A percentile compares a stretch with the other conserved stretches of the same genome.
phyloP scores from a whole-genome alignment of 768 basidiomycete species.

The Suillus decipiens region DNA sequence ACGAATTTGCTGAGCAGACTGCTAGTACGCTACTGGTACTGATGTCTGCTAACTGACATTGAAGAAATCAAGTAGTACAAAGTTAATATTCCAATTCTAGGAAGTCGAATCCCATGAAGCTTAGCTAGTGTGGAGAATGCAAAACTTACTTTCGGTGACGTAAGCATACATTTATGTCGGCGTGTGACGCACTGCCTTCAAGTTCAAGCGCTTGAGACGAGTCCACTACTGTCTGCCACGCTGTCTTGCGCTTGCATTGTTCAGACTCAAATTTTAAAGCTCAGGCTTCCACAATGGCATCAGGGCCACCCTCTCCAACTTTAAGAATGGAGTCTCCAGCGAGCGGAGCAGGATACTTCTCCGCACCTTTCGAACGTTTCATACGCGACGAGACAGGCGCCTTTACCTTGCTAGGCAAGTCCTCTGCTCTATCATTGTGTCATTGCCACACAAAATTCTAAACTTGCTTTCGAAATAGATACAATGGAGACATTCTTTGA shows the following conservation, averaged over 20 bases:
- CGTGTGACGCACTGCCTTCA: constrained; percentile 2
- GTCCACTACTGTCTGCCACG: constrained; percentile 13
- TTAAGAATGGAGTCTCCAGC: constrained; percentile 32
- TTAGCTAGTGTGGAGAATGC: neutral
- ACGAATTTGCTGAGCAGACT: neutral
- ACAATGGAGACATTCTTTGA: constrained; percentile 96
- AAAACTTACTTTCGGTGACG: neutral
- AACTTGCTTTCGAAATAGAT: constrained; percentile 47
- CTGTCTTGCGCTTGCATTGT: constrained; percentile 7
- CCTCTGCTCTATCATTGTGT: neutral
- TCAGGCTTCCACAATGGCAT: constrained; percentile 29
- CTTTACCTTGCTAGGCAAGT: constrained; percentile 81
- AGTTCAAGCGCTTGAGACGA: constrained; percentile 4
- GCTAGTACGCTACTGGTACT: neutral
- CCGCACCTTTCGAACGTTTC: constrained; percentile 71
- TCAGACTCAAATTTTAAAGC: neutral
- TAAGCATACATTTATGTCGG: neutral
- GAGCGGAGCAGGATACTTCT: constrained; percentile 55
- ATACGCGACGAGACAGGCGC: constrained; percentile 75
- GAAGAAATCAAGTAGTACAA: neutral
- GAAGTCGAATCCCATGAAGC: neutral
- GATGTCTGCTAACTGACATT: neutral
- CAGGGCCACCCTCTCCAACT: constrained; percentile 41
- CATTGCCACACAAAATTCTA: neutral
- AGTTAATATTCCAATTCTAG: neutral